phyloP scores from a whole-genome alignment of 192 early-diverging fungal genomes.

The Entophlyctis helioformis region DNA sequence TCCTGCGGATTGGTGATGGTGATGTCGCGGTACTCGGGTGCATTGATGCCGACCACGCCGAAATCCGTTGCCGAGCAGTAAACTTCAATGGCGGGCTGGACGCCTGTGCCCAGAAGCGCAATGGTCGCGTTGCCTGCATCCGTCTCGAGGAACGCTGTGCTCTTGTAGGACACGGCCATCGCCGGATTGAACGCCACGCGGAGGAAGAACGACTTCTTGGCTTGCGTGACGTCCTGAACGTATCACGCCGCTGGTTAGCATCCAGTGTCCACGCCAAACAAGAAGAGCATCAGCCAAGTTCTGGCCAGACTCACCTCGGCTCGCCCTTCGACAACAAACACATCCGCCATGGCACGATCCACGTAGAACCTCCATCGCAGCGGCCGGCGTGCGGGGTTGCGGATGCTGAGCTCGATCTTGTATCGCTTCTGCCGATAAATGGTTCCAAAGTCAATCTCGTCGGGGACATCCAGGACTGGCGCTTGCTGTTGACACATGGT shows the following conservation, averaged over 20 bases:
- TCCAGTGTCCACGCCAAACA: too few relatives aligned
- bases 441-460: conserved; percentile 26
- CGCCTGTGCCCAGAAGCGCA: conserved; percentile 18
- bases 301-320: conserved; percentile 13
- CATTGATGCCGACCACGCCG: conserved; percentile 36
- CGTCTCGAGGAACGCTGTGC: conserved; percentile 22
- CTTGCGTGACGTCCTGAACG: conserved; percentile 17
- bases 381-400: conserved; percentile 26
- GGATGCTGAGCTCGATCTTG: conserved; percentile 16
- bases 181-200: conserved; percentile 25
- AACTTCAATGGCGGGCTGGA: conserved; percentile 21
- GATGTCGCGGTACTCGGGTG: conserved; percentile 30
- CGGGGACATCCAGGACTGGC: conserved; percentile 15
- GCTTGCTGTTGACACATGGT: too few relatives aligned
- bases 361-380: conserved; percentile 28
- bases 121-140: conserved; percentile 25
- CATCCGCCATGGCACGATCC: conserved; percentile 20
- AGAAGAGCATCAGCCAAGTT: conserved; percentile 1
- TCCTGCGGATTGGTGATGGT: conserved; percentile 21
- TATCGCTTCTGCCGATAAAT: conserved; percentile 10
- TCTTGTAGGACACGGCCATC: conserved; percentile 14
- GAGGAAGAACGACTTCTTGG: conserved; percentile 8
- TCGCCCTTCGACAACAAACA: conserved; percentile 16
- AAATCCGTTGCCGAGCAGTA: conserved; percentile 20
- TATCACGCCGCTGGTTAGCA: too few relatives aligned